These are phyloP conservation scores for Nepenthes alata DNA, from an alignment of 179 eudicot genomes.

Conservation along the genomic window DNA sequence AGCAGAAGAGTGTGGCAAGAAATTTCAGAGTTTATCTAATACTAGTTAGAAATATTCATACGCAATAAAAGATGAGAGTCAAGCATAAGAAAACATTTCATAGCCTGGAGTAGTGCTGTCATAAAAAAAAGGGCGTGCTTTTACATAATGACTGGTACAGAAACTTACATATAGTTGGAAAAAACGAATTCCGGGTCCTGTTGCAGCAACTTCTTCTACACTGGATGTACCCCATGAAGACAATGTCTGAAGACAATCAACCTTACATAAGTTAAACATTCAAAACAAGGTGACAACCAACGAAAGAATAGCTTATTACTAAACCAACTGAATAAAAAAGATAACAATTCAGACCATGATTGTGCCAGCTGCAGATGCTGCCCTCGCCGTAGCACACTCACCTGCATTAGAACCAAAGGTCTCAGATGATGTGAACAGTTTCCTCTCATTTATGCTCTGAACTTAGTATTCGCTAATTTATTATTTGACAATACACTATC, in stretches of 20 bases:
- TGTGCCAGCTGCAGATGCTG: slow-evolving; percentile 72
- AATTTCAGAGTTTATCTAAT: too few species aligned
- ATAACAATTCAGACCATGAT: slow-evolving; percentile 51
- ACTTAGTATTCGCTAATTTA: background rate
- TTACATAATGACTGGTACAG: background rate
- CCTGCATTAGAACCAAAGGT: slow-evolving; percentile 34
- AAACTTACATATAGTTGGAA: slow-evolving; percentile 80
- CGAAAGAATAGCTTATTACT: background rate
- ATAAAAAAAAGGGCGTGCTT: background rate
- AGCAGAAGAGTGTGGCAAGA: too few species aligned
- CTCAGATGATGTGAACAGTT: slow-evolving; percentile 3
- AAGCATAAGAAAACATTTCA: too few species aligned
- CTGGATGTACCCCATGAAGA: slow-evolving; percentile 72
- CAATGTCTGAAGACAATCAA: slow-evolving; percentile 39
- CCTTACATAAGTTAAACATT: background rate
- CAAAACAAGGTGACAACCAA: background rate
- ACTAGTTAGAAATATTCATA: too few species aligned
- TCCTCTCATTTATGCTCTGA: background rate
- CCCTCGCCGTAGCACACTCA: slow-evolving; percentile 78
- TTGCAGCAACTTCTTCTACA: slow-evolving; percentile 83
- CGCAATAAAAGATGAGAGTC: too few species aligned
- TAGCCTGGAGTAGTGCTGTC: too few species aligned
- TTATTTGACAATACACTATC: background rate
- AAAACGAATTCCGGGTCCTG: slow-evolving; percentile 70
- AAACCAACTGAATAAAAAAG: background rate